Percentiles rank a stretch among this genome's conserved stretches.
phyloP scores from a whole-genome alignment of 139 green algal genomes.

The Chlorella sorokiniana region DNA sequence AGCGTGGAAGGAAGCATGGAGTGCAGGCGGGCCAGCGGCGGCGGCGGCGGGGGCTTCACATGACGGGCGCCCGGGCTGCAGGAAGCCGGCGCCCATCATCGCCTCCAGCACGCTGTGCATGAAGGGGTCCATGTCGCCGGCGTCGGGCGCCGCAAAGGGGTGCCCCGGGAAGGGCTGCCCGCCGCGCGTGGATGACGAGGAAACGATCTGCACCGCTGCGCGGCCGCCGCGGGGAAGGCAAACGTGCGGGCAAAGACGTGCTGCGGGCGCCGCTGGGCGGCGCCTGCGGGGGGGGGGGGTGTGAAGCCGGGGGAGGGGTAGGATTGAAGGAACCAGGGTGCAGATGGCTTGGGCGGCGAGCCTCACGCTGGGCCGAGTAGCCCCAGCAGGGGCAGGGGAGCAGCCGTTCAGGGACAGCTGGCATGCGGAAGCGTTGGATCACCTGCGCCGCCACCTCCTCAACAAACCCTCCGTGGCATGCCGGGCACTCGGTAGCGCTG shows the following conservation, averaged over 20 bases:
- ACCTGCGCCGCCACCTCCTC: neutral
- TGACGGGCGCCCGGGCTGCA: neutral
- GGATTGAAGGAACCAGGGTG: too few relatives aligned
- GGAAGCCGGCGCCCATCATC: constrained; percentile 4
- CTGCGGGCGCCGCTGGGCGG: neutral
- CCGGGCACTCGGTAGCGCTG: constrained; percentile 7
- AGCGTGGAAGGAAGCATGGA: too few relatives aligned
- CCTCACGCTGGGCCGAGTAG: too few relatives aligned
- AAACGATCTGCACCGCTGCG: neutral
- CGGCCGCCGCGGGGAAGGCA: constrained; percentile 1
- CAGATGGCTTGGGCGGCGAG: too few relatives aligned
- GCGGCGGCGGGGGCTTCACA: neutral
- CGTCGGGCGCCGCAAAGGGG: neutral
- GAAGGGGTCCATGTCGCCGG: neutral
- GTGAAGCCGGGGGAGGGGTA: too few relatives aligned
- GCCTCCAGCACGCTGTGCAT: neutral
- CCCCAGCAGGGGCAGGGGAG: neutral
- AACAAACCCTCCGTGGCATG: constrained; percentile 32
- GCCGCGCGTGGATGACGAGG: neutral
- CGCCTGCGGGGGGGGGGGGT: too few relatives aligned
- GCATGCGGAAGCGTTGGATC: neutral
- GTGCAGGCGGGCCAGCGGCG: neutral
- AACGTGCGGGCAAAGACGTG: neutral
- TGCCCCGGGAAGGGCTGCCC: neutral
- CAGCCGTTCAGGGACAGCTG: neutral